A percentile compares a stretch with the other conserved stretches of the same genome.
phyloP scores from a whole-genome alignment of 2,329 filamentous ascomycete species.

The Lizonia empirigonia region DNA sequence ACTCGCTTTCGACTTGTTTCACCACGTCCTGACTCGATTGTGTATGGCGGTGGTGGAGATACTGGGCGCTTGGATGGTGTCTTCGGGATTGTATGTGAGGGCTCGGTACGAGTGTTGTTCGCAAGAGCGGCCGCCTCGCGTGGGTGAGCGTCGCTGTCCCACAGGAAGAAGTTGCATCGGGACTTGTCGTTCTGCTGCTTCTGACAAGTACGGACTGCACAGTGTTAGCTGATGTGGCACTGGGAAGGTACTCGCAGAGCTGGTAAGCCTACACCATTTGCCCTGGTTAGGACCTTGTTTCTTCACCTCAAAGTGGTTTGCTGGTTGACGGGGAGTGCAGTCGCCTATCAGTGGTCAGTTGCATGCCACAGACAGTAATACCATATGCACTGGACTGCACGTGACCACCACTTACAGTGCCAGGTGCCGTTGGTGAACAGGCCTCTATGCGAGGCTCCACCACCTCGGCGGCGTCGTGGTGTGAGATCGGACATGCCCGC shows the following conservation, averaged over 20 bases:
- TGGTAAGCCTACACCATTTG: constrained; percentile 51
- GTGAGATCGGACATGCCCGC: constrained; percentile 27
- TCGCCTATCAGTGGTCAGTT: constrained; percentile 51
- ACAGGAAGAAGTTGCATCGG: constrained; percentile 64
- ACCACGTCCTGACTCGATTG: constrained; percentile 14
- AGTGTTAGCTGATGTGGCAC: constrained; percentile 16
- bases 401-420: constrained; percentile 37
- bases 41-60: constrained; percentile 31
- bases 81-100: constrained; percentile 15
- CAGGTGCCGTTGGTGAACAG: constrained; percentile 34
- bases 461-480: constrained; percentile 14
- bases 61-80: constrained; percentile 26
- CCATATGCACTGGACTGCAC: background rate
- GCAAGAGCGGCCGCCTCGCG: constrained; percentile 56
- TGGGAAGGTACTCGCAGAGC: background rate
- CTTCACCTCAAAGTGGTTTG: constrained; percentile 61
- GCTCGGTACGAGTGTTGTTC: constrained; percentile 53
- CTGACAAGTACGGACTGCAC: constrained; percentile 62
- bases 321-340: constrained; percentile 60
- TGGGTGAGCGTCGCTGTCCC: constrained; percentile 59
- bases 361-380: background rate
- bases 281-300: constrained; percentile 63
- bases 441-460: constrained; percentile 22
- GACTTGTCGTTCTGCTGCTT: constrained; percentile 50
- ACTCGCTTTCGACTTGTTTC: constrained; percentile 38